phyloP scores from a whole-genome alignment of 2,329 filamentous ascomycete genomes.

The Rhynchosporium secalis region DNA sequence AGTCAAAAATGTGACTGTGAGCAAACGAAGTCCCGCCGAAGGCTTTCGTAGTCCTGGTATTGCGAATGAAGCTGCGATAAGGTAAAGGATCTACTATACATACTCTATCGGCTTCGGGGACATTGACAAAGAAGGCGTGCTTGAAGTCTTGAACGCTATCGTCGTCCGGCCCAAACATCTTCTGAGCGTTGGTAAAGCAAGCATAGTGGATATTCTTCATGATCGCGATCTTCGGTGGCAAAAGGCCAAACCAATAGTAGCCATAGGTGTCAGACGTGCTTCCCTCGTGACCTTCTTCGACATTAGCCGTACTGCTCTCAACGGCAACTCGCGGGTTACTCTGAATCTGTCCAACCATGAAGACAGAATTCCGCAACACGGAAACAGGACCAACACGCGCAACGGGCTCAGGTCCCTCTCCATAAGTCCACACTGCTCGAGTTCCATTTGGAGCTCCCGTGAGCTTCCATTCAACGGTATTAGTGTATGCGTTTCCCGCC shows the following conservation, averaged over 20 bases:
- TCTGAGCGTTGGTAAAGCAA: conserved; percentile 28
- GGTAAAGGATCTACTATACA: conserved; percentile 11
- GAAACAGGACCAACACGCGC: conserved; percentile 23
- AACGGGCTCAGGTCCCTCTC: conserved; percentile 30
- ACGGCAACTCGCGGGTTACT: conserved; percentile 22
- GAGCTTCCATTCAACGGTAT: conserved; percentile 31
- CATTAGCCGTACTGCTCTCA: background rate
- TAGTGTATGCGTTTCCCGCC: conserved; percentile 16
- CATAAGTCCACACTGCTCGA: conserved; percentile 33
- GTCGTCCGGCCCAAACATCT: conserved; percentile 25
- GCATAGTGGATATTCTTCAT: conserved; percentile 29
- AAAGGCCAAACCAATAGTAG: conserved; percentile 35
- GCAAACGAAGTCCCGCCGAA: conserved; percentile 22
- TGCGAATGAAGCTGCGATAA: conserved; percentile 31
- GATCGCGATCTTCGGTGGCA: conserved; percentile 31
- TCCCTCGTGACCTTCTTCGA: background rate
- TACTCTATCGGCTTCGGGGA: background rate
- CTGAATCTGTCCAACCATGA: conserved; percentile 31
- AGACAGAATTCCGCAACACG: conserved; percentile 31
- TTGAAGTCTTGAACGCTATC: background rate
- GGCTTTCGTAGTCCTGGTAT: conserved; percentile 4
- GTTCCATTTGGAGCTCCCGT: conserved; percentile 24
- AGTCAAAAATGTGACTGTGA: conserved; percentile 32
- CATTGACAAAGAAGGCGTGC: conserved; percentile 5
- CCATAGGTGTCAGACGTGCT: conserved; percentile 24